phyloP scores from a whole-genome alignment of 2,329 filamentous ascomycete species.

The Colletotrichum tropicicola region DNA sequence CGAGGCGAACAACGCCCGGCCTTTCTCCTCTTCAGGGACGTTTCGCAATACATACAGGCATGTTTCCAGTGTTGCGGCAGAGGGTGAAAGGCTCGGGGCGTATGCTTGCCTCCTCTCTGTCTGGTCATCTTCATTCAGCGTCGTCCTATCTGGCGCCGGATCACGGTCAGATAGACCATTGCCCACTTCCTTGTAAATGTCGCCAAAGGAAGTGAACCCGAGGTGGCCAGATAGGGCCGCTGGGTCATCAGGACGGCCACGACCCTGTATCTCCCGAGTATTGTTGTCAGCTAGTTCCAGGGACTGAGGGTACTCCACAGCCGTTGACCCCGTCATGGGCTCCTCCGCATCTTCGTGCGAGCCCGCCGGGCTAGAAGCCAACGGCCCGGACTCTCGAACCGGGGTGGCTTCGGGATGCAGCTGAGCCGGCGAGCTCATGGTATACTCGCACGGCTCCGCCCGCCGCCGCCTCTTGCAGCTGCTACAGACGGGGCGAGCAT shows the following conservation, averaged over 20 bases:
- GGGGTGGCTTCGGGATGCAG: background rate
- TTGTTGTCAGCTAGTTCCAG: background rate
- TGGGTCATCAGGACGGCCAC: background rate
- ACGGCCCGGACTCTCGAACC: background rate
- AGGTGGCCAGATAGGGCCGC: slow-evolving; percentile 45
- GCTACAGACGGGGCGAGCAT: slow-evolving; percentile 47
- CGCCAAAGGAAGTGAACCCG: slow-evolving; percentile 52
- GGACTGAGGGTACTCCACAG: background rate
- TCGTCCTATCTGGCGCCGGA: background rate
- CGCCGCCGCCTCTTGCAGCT: slow-evolving; percentile 47
- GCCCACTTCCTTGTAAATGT: slow-evolving; percentile 51
- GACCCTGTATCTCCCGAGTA: background rate
- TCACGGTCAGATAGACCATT: slow-evolving; percentile 41
- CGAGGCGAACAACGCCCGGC: slow-evolving; percentile 19
- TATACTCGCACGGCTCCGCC: slow-evolving; percentile 45
- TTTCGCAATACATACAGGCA: slow-evolving; percentile 47
- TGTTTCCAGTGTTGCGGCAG: slow-evolving; percentile 39
- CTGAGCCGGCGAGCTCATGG: background rate
- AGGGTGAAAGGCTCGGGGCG: background rate
- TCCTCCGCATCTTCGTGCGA: background rate
- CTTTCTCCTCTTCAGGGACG: slow-evolving; percentile 37
- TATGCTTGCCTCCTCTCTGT: background rate
- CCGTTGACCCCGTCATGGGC: background rate
- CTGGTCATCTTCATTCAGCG: no score
- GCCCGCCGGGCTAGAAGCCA: background rate